These are phyloP conservation scores for Cercospora berteroae DNA, from an alignment of 2,329 filamentous ascomycete genomes.

Conservation along the genomic window DNA sequence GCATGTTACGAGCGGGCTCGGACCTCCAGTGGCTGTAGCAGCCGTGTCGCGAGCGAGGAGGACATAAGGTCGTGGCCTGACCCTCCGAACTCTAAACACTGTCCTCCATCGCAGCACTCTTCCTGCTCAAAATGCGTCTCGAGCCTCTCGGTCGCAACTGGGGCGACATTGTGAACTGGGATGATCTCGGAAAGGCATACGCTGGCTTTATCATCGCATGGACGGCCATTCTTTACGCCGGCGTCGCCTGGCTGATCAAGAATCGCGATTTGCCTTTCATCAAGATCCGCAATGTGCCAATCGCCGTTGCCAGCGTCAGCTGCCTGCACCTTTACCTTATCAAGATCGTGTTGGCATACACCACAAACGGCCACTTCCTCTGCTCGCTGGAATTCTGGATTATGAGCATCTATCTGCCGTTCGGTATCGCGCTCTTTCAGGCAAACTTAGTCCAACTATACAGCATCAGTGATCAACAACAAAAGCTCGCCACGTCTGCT, in stretches of 20 bases:
- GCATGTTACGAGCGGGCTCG: constrained; percentile 2
- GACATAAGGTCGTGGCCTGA: background rate
- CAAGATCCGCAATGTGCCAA: constrained; percentile 29
- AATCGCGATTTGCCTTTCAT: constrained; percentile 27
- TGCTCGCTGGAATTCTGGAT: constrained; percentile 62
- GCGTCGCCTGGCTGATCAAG: constrained; percentile 25
- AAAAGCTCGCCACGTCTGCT: constrained; percentile 19
- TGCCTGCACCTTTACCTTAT: constrained; percentile 45
- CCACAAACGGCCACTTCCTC: constrained; percentile 43
- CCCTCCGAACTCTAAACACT: background rate
- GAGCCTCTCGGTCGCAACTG: constrained; percentile 29
- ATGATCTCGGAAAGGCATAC: constrained; percentile 28
- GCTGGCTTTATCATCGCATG: constrained; percentile 27
- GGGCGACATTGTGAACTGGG: constrained; percentile 30
- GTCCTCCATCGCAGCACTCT: background rate
- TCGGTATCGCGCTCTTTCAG: constrained; percentile 65
- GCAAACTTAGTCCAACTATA: constrained; percentile 62
- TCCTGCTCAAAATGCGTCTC: constrained; percentile 40
- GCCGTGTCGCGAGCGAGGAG: background rate
- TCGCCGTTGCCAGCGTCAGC: constrained; percentile 25
- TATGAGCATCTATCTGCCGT: constrained; percentile 64
- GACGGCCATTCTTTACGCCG: constrained; percentile 25
- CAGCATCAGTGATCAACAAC: constrained; percentile 27
- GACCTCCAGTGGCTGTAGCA: constrained; percentile 1
- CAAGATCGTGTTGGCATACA: constrained; percentile 44